phyloP scores from a whole-genome alignment of 495 filamentous ascomycete genomes.

The Aspergillus leporis region DNA sequence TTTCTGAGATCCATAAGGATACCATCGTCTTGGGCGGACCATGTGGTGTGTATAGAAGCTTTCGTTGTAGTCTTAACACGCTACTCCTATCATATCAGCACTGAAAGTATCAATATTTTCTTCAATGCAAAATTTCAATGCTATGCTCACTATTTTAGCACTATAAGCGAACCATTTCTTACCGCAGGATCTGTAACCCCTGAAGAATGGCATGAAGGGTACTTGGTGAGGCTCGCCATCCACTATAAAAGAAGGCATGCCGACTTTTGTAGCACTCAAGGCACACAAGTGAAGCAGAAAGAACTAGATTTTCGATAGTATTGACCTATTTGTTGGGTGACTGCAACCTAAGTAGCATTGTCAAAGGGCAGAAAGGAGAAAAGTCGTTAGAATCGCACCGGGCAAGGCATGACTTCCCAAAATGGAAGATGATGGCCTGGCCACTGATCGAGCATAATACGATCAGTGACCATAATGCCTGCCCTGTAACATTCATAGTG shows the following conservation, averaged over 20 bases:
- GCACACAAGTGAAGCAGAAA: too few species aligned
- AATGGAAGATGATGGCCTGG: not conserved
- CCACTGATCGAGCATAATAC: not conserved
- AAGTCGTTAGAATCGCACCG: not conserved
- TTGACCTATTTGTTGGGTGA: too few species aligned
- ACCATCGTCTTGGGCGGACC: slow-evolving; percentile 27
- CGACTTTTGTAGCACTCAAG: not conserved
- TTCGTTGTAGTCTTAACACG: slow-evolving; percentile 2
- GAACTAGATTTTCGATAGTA: too few species aligned
- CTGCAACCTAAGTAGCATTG: too few species aligned
- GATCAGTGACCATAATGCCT: too few species aligned
- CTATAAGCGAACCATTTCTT: slow-evolving; percentile 1
- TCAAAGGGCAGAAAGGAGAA: too few species aligned
- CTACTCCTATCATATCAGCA: not conserved
- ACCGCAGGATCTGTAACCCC: not conserved
- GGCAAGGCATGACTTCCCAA: not conserved
- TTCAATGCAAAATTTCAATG: not conserved
- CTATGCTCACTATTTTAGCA: not conserved
- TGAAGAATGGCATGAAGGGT: slow-evolving; percentile 15
- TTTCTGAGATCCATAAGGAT: slow-evolving; percentile 22
- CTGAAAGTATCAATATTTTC: not conserved
- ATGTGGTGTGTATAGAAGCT: slow-evolving; percentile 6
- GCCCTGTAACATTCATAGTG: too few species aligned
- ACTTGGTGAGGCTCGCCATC: slow-evolving; percentile 17
- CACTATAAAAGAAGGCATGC: slow-evolving; percentile 19